phyloP scores from a whole-genome alignment of 768 basidiomycete genomes.

The Erythrobasidium yunnanense region DNA sequence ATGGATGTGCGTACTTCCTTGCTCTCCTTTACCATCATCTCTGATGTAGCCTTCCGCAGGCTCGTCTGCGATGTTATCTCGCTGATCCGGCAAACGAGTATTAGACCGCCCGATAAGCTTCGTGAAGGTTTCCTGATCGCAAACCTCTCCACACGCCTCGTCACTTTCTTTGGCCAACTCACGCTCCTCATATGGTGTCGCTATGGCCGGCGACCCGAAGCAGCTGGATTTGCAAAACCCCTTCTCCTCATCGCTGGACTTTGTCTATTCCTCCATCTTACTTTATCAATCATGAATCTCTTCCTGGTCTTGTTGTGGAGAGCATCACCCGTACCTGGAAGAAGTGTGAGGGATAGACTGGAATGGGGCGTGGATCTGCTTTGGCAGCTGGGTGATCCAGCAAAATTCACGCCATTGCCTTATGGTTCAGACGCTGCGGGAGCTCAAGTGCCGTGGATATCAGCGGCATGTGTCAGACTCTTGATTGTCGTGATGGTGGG shows the following conservation, averaged over 20 bases:
- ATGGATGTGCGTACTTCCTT: not conserved
- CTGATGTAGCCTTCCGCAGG: not conserved
- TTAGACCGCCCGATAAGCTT: not conserved
- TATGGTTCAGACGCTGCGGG: not conserved
- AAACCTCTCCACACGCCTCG: not conserved
- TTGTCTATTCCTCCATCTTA: not conserved
- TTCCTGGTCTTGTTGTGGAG: not conserved
- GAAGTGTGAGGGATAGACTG: not conserved
- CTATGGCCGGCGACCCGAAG: not conserved
- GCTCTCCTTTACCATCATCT: not conserved
- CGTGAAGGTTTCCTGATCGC: not conserved
- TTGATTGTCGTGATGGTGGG: not conserved
- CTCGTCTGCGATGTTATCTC: not conserved
- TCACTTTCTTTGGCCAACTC: not conserved
- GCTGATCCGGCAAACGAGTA: not conserved
- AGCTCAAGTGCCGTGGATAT: not conserved
- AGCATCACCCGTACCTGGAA: not conserved
- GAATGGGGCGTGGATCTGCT: constrained; percentile 3
- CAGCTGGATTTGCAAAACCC: not conserved
- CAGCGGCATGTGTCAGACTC: not conserved
- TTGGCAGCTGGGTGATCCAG: not conserved
- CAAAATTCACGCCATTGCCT: not conserved
- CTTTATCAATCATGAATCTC: not conserved
- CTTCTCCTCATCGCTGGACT: not conserved
- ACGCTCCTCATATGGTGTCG: not conserved